Evolutionary conservation across 2,329 filamentous ascomycete species (phyloP).

Genomic region (Aspergillus versicolor): DNA sequence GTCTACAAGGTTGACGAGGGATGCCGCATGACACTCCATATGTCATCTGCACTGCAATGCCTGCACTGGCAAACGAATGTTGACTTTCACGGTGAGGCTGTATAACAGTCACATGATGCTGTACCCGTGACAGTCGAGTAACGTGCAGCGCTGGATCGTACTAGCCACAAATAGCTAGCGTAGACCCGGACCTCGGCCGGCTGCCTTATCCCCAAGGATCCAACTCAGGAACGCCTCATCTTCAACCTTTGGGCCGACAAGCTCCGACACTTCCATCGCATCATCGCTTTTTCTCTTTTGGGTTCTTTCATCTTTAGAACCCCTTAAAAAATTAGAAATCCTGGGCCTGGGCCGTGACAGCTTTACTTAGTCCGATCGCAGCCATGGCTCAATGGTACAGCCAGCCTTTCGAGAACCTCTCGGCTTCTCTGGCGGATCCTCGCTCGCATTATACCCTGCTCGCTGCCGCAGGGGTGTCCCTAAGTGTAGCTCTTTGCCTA

Average conservation of each 20-base stretch:
- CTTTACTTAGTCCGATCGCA: not conserved
- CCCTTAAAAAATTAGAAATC: not conserved
- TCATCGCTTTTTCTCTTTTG: too few relatives aligned
- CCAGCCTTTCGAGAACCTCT: slow-evolving; percentile 35
- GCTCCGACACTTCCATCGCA: too few relatives aligned
- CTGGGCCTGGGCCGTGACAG: not conserved
- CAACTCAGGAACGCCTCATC: not conserved
- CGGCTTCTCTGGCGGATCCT: slow-evolving; percentile 30
- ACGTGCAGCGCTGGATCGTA: not conserved
- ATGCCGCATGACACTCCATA: not conserved
- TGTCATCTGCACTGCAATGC: not conserved
- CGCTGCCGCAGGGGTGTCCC: slow-evolving; percentile 35
- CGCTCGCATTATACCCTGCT: slow-evolving; percentile 33
- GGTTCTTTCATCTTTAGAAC: not conserved
- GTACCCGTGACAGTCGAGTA: not conserved
- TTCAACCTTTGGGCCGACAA: too few relatives aligned
- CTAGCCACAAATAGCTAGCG: not conserved
- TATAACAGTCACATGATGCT: too few relatives aligned
- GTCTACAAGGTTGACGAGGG: not conserved
- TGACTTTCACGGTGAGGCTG: too few relatives aligned
- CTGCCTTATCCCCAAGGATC: not conserved
- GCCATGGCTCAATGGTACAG: slow-evolving; percentile 34
- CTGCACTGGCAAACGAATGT: too few relatives aligned
- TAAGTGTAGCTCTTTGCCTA: slow-evolving; percentile 34
- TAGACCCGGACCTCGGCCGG: not conserved